Evolutionary conservation across 805 yeast genomes (phyloP), one percentile per base, ranked within the genome.

Genomic region (Citeromyces nyonsensis): DNA sequence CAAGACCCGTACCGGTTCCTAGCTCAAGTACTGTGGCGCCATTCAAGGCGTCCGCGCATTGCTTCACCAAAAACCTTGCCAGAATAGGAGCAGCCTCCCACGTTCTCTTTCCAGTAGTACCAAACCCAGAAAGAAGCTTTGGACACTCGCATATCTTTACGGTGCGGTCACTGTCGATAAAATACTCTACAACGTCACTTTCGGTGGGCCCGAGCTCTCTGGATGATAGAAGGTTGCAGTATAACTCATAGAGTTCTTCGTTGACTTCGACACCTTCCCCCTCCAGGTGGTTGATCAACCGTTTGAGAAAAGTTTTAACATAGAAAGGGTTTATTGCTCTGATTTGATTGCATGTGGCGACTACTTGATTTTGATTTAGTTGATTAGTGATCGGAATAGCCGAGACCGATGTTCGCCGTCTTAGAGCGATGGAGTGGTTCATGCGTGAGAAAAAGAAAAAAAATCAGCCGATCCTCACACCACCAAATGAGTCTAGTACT

Each of bases 1-100:
- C 76, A 6, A 88, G 53, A 0, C 95, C 96, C 0, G 96, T 84
- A 0, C 97, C 97, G 8, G 91, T 68, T 0, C 97, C 97, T 15
- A 86, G 48, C 44, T 86, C 97, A 8, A 82, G 47, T 0, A 80
- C 54, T 1, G 45, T 46, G 24, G 45, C 44, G n/a, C 45, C 46
- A 2, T 34, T 37, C 11, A 55, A 43, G 3, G 42, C 33, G 3
- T 29, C 25, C 4, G 35, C 26, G 4, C 22, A 18, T 18, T 34
- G 25, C 5, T 38, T 32, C 2, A 56, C 39, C 10, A 81, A 41
- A 41, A 56, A 77, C 26, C 72, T 62, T 1, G 78, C 56, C 6
- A 88, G 52, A 33, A 60, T 82, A 5, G 81, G 41, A 0, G 94
- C 79, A 3, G 95, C 96, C 46, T 84, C 95, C 97, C 96, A 86